Evolutionary conservation across 2,329 filamentous ascomycete genomes (phyloP), one percentile per base, ranked within the genome.

Genomic region (Nigrograna mackinnonii): DNA sequence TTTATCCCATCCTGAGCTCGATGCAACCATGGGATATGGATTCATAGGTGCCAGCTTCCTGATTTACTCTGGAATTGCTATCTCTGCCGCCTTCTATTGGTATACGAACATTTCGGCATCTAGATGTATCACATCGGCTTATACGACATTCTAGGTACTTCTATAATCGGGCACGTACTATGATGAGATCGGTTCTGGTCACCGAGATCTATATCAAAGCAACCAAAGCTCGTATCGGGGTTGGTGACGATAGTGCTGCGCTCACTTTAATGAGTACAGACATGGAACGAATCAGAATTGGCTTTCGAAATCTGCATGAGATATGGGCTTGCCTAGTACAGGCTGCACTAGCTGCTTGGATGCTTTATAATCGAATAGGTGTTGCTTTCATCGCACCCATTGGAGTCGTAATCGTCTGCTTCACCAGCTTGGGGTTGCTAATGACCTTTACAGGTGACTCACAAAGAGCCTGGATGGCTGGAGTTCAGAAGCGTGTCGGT

Each of bases 171-270:
- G 49, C 49, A 12, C 17, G 44, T 24, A 47, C 57, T 2, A 48
- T 44, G 22, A 44, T 50, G 12, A 39, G 52, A 13, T 41, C 50
- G 19, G 16, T 56, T 3, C 44, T 46, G 26, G 51, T 50, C 4
- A 53, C 59, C 5, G 51, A 56, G 4, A 57, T 60, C n/a, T 48
- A 62, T 3, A 62, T 62, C 57, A 33, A 42, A 39, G 38, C 33
- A 7, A 14, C 16, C 4, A 9, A 26, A 7, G 14, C 14, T 12
- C 24, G 24, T 16, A n/a, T 21, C 18, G 6, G 11, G 6, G 9
- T 17, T 20, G 14, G 3, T n/a, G 3, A 34, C 17, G 35, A 17
- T 37, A 22, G 14, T 18, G 4, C 17, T 14, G 5, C n/a, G n/a
- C n/a, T 54, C 2, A 47, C 51, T 2, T 35, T 54, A 4, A 54